A percentile compares a stretch with the other conserved stretches of the same genome.
Conservation (phyloP, 345 rosid species). For the Hypericum perforatum region DNA sequence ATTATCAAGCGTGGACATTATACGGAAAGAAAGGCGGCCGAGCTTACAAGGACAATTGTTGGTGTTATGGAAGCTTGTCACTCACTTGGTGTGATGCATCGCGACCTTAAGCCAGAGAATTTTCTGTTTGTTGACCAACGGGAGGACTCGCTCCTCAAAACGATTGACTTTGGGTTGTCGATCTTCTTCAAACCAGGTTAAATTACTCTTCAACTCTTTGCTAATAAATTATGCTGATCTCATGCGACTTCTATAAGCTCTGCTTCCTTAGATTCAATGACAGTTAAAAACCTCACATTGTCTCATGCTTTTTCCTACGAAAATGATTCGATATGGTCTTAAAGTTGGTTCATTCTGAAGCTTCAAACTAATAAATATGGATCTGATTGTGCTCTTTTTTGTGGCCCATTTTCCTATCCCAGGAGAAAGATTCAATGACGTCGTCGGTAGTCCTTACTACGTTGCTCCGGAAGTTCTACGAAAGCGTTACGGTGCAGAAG, state of each 20-base stretch:
- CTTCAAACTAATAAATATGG: background rate
- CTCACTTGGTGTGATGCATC: conserved; percentile 5
- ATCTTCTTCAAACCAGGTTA: conserved; percentile 4
- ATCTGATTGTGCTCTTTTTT: background rate
- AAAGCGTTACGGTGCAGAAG: conserved; percentile 5
- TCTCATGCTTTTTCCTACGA: too few relatives aligned
- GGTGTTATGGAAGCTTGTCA: conserved; percentile 3
- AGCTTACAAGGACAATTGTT: conserved; percentile 4
- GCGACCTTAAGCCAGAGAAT: conserved; percentile 2
- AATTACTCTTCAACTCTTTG: background rate
- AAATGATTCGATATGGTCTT: too few relatives aligned
- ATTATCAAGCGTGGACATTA: conserved; percentile 1
- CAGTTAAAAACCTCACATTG: too few relatives aligned
- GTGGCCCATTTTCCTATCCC: background rate
- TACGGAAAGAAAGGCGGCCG: background rate
- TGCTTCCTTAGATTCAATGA: background rate
- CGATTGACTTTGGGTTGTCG: conserved; percentile 1
- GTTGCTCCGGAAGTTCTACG: conserved; percentile 1
- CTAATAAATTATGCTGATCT: background rate
- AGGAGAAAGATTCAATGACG: background rate
- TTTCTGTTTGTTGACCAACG: conserved; percentile 1
- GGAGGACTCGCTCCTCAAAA: background rate
- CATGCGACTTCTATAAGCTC: background rate
- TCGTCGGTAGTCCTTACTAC: conserved; percentile 1
- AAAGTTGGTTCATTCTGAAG: background rate